Evolutionary conservation across 1,284 basidiomycete genomes (phyloP), one percentile per base, ranked within the genome.

Genomic region (Fomitopsis schrenkii): DNA sequence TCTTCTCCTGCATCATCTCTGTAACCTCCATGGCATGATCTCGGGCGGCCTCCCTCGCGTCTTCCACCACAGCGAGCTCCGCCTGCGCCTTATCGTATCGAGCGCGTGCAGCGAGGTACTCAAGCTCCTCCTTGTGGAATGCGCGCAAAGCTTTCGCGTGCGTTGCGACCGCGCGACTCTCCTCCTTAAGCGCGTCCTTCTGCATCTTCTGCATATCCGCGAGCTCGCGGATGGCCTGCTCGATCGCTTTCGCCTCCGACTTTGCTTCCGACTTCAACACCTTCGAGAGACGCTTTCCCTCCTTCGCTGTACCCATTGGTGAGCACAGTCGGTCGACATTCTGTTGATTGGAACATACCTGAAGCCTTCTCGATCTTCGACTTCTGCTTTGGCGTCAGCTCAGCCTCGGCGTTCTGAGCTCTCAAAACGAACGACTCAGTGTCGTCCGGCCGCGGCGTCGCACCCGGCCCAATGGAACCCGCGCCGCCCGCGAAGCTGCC

Each of bases 231-330:
- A 85, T 76, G 0, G 80, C 79, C 5, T 79, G 70, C 4, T 72
- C 68, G 28, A 86, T 67, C 0, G 83, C 75, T 58, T 78, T 69
- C 68, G 81, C 80, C 71, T 86, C 83, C 1, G 78, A 74, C 66
- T 81, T 82, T 5, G 76, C 82, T 70, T 85, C 84, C 12, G 75
- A 67, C 67, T 76, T 80, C 63, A 86, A 81, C 44, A 86, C 78
- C 68, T 80, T 84, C 3, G 82, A 79, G 12, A 86, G 70, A 30
- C 72, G 74, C 65, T 80, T 81, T 2, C 76, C 76, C 54, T 82
- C 78, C 65, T 81, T 80, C 17, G 53, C 57, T 50, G 44, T 22
- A 26, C 59, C 4, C 4, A 40, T 62, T 57, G 12, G 38, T 54
- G 19, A 35, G 36, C 2, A 19, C 1, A 17, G 28, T 28, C 1